These are phyloP conservation scores for Chenopodium suecicum DNA, from an alignment of 148 eudicot genomes.

Conservation along the genomic window DNA sequence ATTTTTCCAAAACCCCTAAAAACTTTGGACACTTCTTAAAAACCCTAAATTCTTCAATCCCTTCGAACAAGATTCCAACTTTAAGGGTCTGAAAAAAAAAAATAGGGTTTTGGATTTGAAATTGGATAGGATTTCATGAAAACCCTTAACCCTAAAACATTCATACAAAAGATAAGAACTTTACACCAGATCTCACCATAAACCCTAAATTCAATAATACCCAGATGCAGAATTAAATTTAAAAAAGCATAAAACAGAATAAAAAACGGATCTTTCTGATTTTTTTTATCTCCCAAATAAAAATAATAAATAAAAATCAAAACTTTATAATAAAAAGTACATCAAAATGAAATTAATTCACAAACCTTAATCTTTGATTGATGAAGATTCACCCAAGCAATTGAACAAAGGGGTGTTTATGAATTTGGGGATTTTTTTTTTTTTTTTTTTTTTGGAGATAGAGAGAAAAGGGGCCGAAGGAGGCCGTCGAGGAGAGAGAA, in stretches of 20 bases:
- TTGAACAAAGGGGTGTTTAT: constrained; percentile 19
- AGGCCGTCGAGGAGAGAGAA: constrained; percentile 32
- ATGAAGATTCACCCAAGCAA: constrained; percentile 3
- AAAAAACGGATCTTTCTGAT: constrained; percentile 4
- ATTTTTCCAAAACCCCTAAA: constrained; percentile 19
- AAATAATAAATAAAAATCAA: neutral
- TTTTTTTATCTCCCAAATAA: neutral
- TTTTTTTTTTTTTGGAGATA: neutral
- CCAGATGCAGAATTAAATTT: constrained; percentile 6
- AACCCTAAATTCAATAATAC: constrained; percentile 19
- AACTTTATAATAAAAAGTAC: constrained; percentile 3
- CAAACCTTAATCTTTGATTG: constrained; percentile 14
- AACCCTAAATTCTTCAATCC: constrained; percentile 32
- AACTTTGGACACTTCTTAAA: constrained; percentile 1
- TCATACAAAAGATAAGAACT: neutral
- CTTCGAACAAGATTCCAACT: neutral
- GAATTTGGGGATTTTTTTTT: constrained; percentile 5
- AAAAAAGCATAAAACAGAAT: neutral
- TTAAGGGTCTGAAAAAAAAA: neutral
- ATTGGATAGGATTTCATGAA: neutral
- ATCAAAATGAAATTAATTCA: constrained; percentile 7
- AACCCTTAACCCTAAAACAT: constrained; percentile 6
- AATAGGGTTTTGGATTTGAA: constrained; percentile 35
- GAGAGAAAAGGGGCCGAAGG: constrained; percentile 21
- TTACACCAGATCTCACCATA: constrained; percentile 27